Base-by-base conservation (phyloP, 352 stramenopile species). In the Phytopythium boreale region DNA sequence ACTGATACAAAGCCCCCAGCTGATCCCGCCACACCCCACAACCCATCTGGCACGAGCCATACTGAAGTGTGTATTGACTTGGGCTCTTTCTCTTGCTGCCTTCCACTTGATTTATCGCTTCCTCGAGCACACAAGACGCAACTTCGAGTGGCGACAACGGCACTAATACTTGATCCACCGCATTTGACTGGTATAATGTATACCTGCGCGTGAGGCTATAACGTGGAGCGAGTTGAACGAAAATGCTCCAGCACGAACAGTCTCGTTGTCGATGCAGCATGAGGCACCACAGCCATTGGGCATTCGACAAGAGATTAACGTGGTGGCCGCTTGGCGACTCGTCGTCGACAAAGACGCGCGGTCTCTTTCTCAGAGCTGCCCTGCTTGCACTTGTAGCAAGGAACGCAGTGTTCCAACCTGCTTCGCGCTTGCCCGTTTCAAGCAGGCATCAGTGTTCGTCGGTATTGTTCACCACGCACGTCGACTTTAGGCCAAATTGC, bases 51-150 rank as follows among this genome's bases (percentile, higher is more conserved):
- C 15, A 11, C 7, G 26, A 56, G 15, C 49, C 24, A 53, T 22
- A 14, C 17, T 24, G 4, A 11, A 12, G 19, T 39, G 6, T 24
- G 41, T 49, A 49, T 49, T 24, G 41, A 24, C 3, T 24, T 5
- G 20, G 26, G 7, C 49, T 56, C 49, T 36, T 34, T 56, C 49
- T 56, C 49, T 56, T 12, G 24, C 26, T 36, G 26, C 15, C 17
- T 3, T 15, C 19, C 49, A 22, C 49, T 56, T 56, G 49, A 56
- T 56, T 56, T 15, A 56, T 56, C 49, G 26, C 49, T 37, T 56
- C 49, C 26, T 56, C 26, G 12, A n/a, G 26, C 24, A 26, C 47
- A 36, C 49, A 37, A 20, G 49, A 37, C 26, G 49, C 7, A 14
- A 11, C 14, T 29, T 51, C 12, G 20, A 29, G 20, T 14, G 37